Conservation (phyloP, 1,284 basidiomycete species). For the Inonotus obliquus region DNA sequence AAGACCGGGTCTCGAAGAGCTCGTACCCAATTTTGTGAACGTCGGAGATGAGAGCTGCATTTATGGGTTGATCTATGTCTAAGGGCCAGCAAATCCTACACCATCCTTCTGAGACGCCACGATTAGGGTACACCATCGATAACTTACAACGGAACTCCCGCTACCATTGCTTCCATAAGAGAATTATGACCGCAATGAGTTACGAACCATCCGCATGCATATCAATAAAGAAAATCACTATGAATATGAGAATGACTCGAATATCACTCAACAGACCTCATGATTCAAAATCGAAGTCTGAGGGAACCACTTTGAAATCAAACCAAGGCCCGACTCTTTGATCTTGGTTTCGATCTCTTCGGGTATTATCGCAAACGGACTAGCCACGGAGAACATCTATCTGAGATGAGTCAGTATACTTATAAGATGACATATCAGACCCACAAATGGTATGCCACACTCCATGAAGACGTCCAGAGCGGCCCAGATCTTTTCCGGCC, state of each 20-base stretch:
- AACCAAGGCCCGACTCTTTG: conserved; percentile 7
- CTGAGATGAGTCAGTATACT: neutral
- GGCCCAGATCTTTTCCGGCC: conserved; percentile 15
- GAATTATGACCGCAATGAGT: conserved; percentile 21
- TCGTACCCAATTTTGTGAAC: conserved; percentile 26
- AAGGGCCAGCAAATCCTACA: conserved; percentile 28
- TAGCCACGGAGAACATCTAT: conserved; percentile 11
- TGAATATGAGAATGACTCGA: too few species aligned
- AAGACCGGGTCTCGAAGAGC: conserved; percentile 26
- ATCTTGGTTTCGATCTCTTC: conserved; percentile 5
- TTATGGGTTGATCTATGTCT: conserved; percentile 24
- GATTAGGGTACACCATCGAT: too few species aligned
- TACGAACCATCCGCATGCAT: conserved; percentile 21
- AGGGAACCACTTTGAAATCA: conserved; percentile 15
- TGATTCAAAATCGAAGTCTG: conserved; percentile 19
- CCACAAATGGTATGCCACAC: conserved; percentile 17
- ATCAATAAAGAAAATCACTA: too few species aligned
- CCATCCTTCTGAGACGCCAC: too few species aligned
- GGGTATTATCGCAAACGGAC: conserved; percentile 10
- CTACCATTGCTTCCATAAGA: conserved; percentile 15
- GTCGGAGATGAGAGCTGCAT: conserved; percentile 22
- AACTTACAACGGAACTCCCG: conserved; percentile 19
- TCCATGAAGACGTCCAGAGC: conserved; percentile 13
- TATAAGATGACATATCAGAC: neutral
- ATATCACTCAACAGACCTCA: conserved; percentile 8